Conservation (phyloP, 129 eudicot genomes). For the Silybum marianum region DNA sequence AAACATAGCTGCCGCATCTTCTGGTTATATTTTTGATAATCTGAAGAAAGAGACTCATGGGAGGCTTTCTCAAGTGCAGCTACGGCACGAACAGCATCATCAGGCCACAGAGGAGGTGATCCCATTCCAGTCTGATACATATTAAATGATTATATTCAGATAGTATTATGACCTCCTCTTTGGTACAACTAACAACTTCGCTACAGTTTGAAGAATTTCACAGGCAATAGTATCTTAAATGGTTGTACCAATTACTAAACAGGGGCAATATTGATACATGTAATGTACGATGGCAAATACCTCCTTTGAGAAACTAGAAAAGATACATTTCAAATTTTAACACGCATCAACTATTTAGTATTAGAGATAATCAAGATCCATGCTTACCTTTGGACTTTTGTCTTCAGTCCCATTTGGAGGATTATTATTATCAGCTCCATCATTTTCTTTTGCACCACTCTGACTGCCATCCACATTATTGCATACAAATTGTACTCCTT, state of each 20-base stretch:
- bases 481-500: constrained; percentile 60
- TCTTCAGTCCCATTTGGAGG: constrained; percentile 40
- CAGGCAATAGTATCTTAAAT: not conserved
- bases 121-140: constrained; percentile 22
- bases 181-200: not conserved
- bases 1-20: constrained; percentile 75
- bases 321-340: not conserved
- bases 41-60: constrained; percentile 68
- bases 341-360: not conserved
- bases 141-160: not conserved
- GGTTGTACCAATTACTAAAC: not conserved
- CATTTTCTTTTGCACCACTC: constrained; percentile 43
- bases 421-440: constrained; percentile 26
- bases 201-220: not conserved
- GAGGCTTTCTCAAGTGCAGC: constrained; percentile 86
- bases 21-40: constrained; percentile 79
- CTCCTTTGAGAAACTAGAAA: not conserved
- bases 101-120: constrained; percentile 68
- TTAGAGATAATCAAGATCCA: not conserved
- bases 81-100: constrained; percentile 75
- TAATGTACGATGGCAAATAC: not conserved
- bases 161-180: not conserved
- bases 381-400: constrained; percentile 44
- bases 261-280: not conserved
- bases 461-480: constrained; percentile 36